Percentiles rank a stretch among this genome's conserved stretches.
Conservation (phyloP, 2,329 filamentous ascomycete species). For the Fusarium miscanthi region DNA sequence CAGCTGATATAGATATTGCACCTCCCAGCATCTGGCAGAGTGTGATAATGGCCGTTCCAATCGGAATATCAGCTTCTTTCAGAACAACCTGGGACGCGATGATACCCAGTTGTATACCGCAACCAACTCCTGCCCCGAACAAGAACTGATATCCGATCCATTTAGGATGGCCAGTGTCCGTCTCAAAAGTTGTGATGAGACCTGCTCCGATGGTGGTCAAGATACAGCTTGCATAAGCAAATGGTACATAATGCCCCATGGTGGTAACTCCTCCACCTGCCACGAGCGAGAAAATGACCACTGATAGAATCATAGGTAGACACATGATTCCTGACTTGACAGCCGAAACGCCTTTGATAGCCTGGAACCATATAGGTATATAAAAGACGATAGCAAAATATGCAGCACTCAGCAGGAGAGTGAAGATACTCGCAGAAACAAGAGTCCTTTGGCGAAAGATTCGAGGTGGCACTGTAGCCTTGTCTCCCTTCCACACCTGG, state of each 20-base stretch:
- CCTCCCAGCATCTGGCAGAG: not conserved
- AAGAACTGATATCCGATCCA: slow-evolving; percentile 65
- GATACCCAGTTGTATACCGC: slow-evolving; percentile 58
- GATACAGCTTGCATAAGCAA: not conserved
- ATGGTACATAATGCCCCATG: not conserved
- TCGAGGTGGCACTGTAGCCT: not conserved
- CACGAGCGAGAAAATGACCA: slow-evolving; percentile 52
- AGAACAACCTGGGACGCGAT: slow-evolving; percentile 53
- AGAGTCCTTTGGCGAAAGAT: not conserved
- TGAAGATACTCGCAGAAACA: not conserved
- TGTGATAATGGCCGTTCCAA: not conserved
- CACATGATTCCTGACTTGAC: slow-evolving; percentile 55
- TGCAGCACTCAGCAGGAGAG: not conserved
- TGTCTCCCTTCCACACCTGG: not conserved
- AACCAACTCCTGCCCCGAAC: slow-evolving; percentile 57
- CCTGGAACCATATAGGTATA: slow-evolving; percentile 57
- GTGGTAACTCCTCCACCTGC: not conserved
- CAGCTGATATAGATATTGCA: not conserved
- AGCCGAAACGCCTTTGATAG: slow-evolving; percentile 52
- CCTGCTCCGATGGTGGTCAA: slow-evolving; percentile 51
- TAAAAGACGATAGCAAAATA: slow-evolving; percentile 47
- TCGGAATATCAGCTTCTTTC: not conserved
- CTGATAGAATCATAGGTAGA: slow-evolving; percentile 54
- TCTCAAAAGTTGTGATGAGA: slow-evolving; percentile 53
- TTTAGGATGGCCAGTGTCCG: slow-evolving; percentile 49